These are phyloP conservation scores for Microcyclosporella mali DNA, from an alignment of 2,329 filamentous ascomycete species.

Conservation along the genomic window DNA sequence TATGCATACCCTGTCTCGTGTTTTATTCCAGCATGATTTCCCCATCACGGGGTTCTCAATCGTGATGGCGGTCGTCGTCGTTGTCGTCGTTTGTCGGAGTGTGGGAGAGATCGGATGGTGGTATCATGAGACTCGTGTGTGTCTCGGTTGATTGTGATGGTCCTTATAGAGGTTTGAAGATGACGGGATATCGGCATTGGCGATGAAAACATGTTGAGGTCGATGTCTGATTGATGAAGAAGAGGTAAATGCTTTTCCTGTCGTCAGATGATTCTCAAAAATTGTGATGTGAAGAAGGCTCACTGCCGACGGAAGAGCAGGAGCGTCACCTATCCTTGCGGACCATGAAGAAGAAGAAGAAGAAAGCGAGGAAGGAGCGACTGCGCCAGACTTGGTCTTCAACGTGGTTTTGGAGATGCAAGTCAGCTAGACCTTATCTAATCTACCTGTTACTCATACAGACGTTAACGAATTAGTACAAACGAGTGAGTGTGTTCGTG, in stretches of 20 bases:
- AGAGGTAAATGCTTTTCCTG: no score
- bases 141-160: no score
- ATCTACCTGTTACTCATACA: conserved; percentile 20
- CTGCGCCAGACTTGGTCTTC: not conserved
- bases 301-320: not conserved
- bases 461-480: conserved; percentile 5
- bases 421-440: not conserved
- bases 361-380: not conserved
- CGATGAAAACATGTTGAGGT: not conserved
- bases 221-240: not conserved
- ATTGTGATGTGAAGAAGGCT: not conserved
- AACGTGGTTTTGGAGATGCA: no score
- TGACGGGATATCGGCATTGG: no score
- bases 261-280: no score
- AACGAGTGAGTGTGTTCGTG: conserved; percentile 5
- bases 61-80: conserved; percentile 6
- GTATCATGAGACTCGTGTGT: conserved; percentile 9
- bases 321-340: no score
- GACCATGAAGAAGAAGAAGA: not conserved
- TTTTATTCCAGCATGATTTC: no score
- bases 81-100: no score
- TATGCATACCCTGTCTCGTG: no score
- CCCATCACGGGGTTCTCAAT: conserved; percentile 10
- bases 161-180: no score
- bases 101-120: not conserved